Evolutionary conservation across 306 rosid species (phyloP), one percentile per base, ranked within the genome.

Genomic region (Nissolia schottii): DNA sequence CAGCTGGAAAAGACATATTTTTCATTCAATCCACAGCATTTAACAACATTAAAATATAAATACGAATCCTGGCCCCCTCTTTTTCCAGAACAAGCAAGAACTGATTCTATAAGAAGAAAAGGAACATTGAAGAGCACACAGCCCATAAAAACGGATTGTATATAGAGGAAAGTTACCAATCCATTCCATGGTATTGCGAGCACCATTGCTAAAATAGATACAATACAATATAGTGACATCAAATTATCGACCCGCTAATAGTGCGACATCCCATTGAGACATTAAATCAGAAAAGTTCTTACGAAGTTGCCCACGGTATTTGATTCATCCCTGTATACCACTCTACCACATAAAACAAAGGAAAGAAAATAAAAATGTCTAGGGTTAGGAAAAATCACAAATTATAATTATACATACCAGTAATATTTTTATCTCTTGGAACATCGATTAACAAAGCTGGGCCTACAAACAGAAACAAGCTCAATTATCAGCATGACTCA

Each of bases 361-460:
- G n/a, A n/a, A n/a, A n/a, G n/a, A n/a, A n/a, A n/a, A n/a, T n/a
- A n/a, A 41, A 53, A 31, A 54, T 5, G n/a, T 41, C 13, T 32
- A 22, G 25, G 23, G 14, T 5, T n/a, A 77, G 32, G 54, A 15
- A n/a, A 31, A 71, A 32, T 15, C 58, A 38, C 14, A 22, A 76
- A 76, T 13, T 55, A 70, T 2, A 19, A n/a, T n/a, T 45, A 71
- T 6, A 23, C 86, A 25, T 76, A 91, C 98, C 98, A 41, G 97
- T 93, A 23, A 91, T 85, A 65, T 93, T 91, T 45, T 48, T 77
- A 59, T 87, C 81, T 57, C 94, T 85, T 7, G 97, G 97, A 84
- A 93, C 89, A 56, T 93, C 98, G 10, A 93, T 87, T 41, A 93
- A 62, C 22, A 93, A 79, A 23, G 92, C 98, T 37, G 83, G 93